Evolutionary conservation across 179 eudicot genomes (phyloP), one percentile per base, ranked within the genome.

Genomic region (Gypsophila paniculata): DNA sequence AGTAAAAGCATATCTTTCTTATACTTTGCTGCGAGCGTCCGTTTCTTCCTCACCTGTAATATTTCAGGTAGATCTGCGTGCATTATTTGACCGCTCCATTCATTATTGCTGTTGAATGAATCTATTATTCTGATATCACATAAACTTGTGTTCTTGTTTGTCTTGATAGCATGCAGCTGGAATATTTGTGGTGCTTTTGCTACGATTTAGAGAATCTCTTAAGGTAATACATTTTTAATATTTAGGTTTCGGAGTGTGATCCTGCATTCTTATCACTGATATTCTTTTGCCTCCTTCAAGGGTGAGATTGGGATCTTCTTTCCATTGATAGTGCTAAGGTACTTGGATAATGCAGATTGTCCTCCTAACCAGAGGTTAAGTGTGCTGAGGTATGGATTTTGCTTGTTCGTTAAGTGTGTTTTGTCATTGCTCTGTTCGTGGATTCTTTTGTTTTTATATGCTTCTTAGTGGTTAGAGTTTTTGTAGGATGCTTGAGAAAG

Each of bases 231-330:
- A 26, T 14, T 74, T 34, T 11, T 6, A 54, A 19, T 17, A 48
- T 57, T 36, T 49, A 61, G 19, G 21, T 44, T 62, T 7, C 29
- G 36, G 34, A 38, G 69, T 49, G 36, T 57, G 34, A 68, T 75
- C 69, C 49, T 59, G 8, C 51, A 54, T 17, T 36, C 68, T 70
- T 72, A 34, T 57, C 60, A 12, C 58, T 75, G 69, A 73, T 49
- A 22, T 49, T 1, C 48, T 65, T 73, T 73, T 64, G 39, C 69
- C 57, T 38, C 11, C 74, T 75, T 66, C 55, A 82, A 91, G 97
- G 96, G 94, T 69, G 99, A 94, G 85, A 91, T 94, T 77, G 96
- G 96, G 64, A 81, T 94, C 78, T 89, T 94, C 87, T 90, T 94
- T 80, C 99, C 99, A 61, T 85, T 94, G 80, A 90, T 94, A 77